phyloP scores from a whole-genome alignment of 352 stramenopile species.

The Phytophthora pini region DNA sequence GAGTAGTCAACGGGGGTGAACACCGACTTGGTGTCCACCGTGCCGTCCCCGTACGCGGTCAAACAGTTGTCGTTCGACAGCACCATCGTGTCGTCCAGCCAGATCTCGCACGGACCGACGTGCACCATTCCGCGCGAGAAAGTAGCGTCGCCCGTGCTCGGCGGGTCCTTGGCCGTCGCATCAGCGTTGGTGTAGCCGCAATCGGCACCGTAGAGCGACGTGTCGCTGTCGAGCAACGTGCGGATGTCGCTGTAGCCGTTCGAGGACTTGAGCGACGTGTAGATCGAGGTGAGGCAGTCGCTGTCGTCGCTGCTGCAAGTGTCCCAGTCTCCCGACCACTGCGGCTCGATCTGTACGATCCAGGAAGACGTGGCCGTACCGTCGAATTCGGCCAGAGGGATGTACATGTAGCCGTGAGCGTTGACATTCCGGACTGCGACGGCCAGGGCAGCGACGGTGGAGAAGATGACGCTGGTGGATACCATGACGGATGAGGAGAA shows the following conservation, averaged over 20 bases:
- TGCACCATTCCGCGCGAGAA: constrained; percentile 45
- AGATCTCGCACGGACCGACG: constrained; percentile 42
- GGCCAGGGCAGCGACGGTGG: constrained; percentile 3
- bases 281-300: constrained; percentile 32
- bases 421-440: constrained; percentile 20
- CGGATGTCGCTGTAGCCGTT: constrained; percentile 39
- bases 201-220: constrained; percentile 31
- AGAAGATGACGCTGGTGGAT: constrained; percentile 17
- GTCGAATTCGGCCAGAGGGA: constrained; percentile 37
- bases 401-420: constrained; percentile 46
- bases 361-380: constrained; percentile 34
- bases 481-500: constrained; percentile 26
- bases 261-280: constrained; percentile 33
- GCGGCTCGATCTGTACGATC: constrained; percentile 40
- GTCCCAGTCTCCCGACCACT: constrained; percentile 38
- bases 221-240: constrained; percentile 38
- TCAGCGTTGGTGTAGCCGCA: constrained; percentile 42
- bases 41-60: constrained; percentile 39
- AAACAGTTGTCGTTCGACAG: constrained; percentile 44
- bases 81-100: constrained; percentile 42
- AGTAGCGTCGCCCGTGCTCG: constrained; percentile 33
- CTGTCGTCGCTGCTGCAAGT: constrained; percentile 29
- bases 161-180: constrained; percentile 34
- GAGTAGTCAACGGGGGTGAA: constrained; percentile 50
- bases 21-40: constrained; percentile 28